Conservation (phyloP, 2,329 filamentous ascomycete genomes). For the Pseudocercospora eumusae region DNA sequence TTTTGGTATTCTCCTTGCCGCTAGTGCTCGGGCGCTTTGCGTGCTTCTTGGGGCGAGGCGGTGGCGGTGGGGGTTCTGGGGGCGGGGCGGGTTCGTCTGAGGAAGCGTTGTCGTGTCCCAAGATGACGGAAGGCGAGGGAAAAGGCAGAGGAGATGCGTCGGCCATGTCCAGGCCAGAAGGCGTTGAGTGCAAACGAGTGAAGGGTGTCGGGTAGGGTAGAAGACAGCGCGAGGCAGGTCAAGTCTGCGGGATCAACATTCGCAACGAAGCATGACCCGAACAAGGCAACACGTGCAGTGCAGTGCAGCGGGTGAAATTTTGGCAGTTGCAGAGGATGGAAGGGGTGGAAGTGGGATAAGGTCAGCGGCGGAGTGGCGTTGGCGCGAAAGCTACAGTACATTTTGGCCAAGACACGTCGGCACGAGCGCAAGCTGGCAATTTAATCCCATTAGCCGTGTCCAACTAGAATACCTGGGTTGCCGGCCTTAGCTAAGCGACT, state of each 20-base stretch:
- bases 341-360: conserved; percentile 1
- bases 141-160: conserved; percentile 58
- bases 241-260: background rate
- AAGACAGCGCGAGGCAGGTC: background rate
- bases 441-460: too few relatives aligned
- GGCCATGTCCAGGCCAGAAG: conserved; percentile 41
- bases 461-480: too few relatives aligned
- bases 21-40: conserved; percentile 30
- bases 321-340: background rate
- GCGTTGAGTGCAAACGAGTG: conserved; percentile 4
- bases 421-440: too few relatives aligned
- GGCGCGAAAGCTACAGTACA: too few relatives aligned
- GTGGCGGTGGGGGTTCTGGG: conserved; percentile 28
- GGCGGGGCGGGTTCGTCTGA: conserved; percentile 32
- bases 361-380: background rate
- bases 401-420: too few relatives aligned
- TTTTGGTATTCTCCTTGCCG: conserved; percentile 31
- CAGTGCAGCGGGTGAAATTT: background rate
- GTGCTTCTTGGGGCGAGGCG: conserved; percentile 35
- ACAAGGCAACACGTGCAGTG: conserved; percentile 2
- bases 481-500: too few relatives aligned
- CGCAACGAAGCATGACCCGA: conserved; percentile 2
- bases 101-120: conserved; percentile 33
- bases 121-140: conserved; percentile 60
- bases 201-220: too few relatives aligned